Conservation (phyloP, 108 stramenopile genomes). For the Epithemia pelagica region DNA sequence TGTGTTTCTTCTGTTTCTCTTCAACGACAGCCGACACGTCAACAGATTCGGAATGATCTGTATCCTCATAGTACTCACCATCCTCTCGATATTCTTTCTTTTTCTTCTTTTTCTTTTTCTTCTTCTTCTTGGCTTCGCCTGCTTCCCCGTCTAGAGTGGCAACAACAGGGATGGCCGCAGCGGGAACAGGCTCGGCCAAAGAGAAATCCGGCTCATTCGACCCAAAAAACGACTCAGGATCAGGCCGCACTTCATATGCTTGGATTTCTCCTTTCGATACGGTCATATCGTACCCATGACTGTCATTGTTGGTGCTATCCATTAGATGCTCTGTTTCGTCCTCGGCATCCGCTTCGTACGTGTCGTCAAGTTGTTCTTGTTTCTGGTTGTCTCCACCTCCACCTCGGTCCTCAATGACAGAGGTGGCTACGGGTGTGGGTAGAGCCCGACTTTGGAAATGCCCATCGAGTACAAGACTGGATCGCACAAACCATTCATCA, state of each 20-base stretch:
- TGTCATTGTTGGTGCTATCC: no score
- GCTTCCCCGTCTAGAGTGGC: not conserved
- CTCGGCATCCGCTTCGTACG: not conserved
- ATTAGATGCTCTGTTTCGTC: not conserved
- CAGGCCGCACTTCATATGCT: not conserved
- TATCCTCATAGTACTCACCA: not conserved
- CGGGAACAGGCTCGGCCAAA: no score
- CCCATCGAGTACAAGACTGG: not conserved
- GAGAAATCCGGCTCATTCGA: no score
- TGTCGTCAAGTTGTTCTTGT: no score
- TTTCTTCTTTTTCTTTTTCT: not conserved
- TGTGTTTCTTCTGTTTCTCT: not conserved
- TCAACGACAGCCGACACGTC: not conserved
- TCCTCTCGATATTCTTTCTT: not conserved
- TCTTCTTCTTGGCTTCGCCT: not conserved
- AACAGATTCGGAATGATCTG: not conserved
- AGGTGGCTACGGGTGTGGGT: not conserved
- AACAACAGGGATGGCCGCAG: not conserved
- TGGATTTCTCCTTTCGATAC: not conserved
- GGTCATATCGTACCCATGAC: not conserved
- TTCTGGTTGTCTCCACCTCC: not conserved
- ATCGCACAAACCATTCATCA: not conserved
- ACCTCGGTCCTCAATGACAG: not conserved
- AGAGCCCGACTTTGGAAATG: not conserved
- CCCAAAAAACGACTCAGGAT: no score